These are phyloP conservation scores for Abrus precatorius DNA, from an alignment of 306 rosid species.

Conservation along the genomic window DNA sequence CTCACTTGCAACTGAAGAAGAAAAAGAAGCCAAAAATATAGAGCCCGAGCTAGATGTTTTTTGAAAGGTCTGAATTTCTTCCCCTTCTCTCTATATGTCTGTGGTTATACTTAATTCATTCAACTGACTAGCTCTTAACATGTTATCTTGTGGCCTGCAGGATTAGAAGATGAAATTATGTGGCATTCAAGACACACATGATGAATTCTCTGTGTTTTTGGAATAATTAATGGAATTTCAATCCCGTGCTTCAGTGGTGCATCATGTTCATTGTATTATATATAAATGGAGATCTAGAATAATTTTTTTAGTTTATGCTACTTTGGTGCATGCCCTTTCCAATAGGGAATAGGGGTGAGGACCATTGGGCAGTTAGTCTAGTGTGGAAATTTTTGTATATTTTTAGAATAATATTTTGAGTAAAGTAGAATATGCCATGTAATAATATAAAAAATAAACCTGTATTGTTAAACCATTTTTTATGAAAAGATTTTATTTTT, in stretches of 20 bases:
- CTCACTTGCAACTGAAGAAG: slow-evolving; percentile 59
- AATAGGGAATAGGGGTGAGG: background rate
- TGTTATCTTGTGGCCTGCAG: slow-evolving; percentile 39
- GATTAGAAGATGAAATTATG: slow-evolving; percentile 29
- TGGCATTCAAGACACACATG: slow-evolving; percentile 40
- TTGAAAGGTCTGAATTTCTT: slow-evolving; percentile 52
- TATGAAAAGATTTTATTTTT: background rate
- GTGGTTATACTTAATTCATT: background rate
- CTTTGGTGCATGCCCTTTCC: background rate
- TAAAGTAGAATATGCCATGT: background rate
- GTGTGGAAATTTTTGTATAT: slow-evolving; percentile 29
- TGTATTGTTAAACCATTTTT: background rate
- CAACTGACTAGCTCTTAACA: slow-evolving; percentile 11
- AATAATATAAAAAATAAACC: background rate
- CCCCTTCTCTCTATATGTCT: background rate
- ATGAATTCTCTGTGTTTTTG: slow-evolving; percentile 26
- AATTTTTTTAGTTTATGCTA: slow-evolving; percentile 6
- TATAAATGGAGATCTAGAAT: slow-evolving; percentile 15
- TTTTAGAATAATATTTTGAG: slow-evolving; percentile 16
- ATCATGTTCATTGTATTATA: slow-evolving; percentile 15
- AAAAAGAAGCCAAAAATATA: slow-evolving; percentile 54
- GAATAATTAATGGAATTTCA: slow-evolving; percentile 32
- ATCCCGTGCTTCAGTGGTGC: slow-evolving; percentile 16
- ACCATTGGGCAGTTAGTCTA: slow-evolving; percentile 5
- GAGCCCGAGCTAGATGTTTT: slow-evolving; percentile 72